Base-by-base conservation (phyloP, 2,329 filamentous ascomycete genomes). In the Ophiocordyceps unilateralis region DNA sequence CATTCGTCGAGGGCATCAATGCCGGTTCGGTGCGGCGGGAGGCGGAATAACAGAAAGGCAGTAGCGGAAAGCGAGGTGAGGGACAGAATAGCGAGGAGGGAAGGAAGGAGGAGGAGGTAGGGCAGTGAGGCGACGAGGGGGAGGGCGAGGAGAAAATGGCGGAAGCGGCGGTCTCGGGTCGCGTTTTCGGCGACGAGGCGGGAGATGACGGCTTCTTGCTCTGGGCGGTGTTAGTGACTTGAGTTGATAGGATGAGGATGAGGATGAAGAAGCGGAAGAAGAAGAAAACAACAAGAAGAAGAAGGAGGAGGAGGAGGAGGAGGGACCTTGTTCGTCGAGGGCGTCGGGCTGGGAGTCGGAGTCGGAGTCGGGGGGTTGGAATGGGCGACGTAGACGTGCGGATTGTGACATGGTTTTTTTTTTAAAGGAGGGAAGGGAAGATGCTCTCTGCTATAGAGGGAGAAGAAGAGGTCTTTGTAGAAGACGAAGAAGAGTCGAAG, bases 271-370 rank as follows among this genome's bases (percentile, higher is more conserved):
- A n/a, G 20, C 8, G 6, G 37, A 19, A 23, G 37, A 49, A 42
- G 57, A 28, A n/a, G n/a, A n/a, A n/a, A n/a, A n/a, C n/a, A n/a
- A n/a, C n/a, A n/a, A n/a, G n/a, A n/a, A n/a, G n/a, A n/a, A n/a
- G n/a, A n/a, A n/a, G n/a, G n/a, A n/a, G n/a, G n/a, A n/a, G n/a
- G n/a, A 5, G 14, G 30, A n/a, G 30, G n/a, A 15, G 19, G 36
- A 12, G 5, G 36, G 5, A 80, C 81, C 81, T 70, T 88, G 72
- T 61, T 88, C 83, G 57, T 91, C 85, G 46, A 91, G 66, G 44
- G 77, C 73, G 50, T 78, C 71, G 12, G 73, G 70, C 56, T 71
- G 67, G 32, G 72, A 67, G 56, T 71, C 67, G 30, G 72, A 67
- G 43, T 58, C 57, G 50, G 68, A 66, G 45, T 70, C 76, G 44